A percentile compares a stretch with the other conserved stretches of the same genome.
These are phyloP conservation scores for Scleroderma citrinum DNA, from an alignment of 768 basidiomycete species.

Conservation along the genomic window DNA sequence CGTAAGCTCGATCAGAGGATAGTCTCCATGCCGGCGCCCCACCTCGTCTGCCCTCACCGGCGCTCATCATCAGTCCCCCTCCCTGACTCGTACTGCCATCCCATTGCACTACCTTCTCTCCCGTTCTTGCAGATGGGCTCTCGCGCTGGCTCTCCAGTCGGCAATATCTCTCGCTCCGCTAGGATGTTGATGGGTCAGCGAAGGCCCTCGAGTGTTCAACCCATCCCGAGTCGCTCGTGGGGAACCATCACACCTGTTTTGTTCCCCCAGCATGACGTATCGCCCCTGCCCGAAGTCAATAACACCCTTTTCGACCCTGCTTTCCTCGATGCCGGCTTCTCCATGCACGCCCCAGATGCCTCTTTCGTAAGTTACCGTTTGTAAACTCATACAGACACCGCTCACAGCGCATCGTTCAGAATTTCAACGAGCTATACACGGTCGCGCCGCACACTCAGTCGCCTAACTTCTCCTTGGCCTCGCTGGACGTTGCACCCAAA, in stretches of 20 bases:
- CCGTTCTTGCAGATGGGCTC: slow-evolving; percentile 37
- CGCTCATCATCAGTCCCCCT: slow-evolving; percentile 62
- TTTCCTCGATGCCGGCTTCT: slow-evolving; percentile 31
- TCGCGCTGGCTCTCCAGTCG: slow-evolving; percentile 39
- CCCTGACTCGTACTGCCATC: slow-evolving; percentile 34
- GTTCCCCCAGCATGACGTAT: slow-evolving; percentile 37
- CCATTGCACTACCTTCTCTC: slow-evolving; percentile 40
- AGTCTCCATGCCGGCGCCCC: slow-evolving; percentile 1
- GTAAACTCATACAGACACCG: neutral
- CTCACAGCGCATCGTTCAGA: slow-evolving; percentile 3
- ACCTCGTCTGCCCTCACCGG: slow-evolving; percentile 35
- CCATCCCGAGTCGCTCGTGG: slow-evolving; percentile 26
- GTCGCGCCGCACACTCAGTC: slow-evolving; percentile 19
- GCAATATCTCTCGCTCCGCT: slow-evolving; percentile 39
- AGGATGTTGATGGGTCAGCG: slow-evolving; percentile 40
- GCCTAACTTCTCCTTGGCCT: slow-evolving; percentile 9
- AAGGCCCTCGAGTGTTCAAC: slow-evolving; percentile 45
- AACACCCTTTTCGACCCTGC: slow-evolving; percentile 42
- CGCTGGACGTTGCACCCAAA: slow-evolving; percentile 22
- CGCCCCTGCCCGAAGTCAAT: slow-evolving; percentile 45
- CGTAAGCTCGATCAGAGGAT: slow-evolving; percentile 40
- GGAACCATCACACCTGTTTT: slow-evolving; percentile 21
- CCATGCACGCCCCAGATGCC: slow-evolving; percentile 11
- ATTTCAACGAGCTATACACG: slow-evolving; percentile 19
- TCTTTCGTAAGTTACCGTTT: slow-evolving; percentile 11